phyloP scores from a whole-genome alignment of 2,329 filamentous ascomycete genomes.

The Botrytis fragariae region DNA sequence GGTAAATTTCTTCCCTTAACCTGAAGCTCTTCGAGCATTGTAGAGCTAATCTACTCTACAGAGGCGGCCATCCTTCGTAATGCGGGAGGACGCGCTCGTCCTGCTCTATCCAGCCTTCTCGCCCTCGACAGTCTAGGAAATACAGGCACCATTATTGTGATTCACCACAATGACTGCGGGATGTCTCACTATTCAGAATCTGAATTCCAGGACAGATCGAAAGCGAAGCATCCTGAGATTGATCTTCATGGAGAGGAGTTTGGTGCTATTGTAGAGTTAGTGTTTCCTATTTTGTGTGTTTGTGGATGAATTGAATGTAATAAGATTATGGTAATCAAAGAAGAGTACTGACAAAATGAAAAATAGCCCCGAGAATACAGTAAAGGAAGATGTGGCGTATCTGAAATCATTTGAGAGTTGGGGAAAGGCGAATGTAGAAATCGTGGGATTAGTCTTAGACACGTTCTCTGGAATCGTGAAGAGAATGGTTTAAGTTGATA shows the following conservation, averaged over 20 bases:
- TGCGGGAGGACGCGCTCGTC: conserved; percentile 21
- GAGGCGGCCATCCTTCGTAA: conserved; percentile 25
- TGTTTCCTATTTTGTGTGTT: background rate
- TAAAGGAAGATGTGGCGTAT: conserved; percentile 25
- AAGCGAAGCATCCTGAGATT: conserved; percentile 22
- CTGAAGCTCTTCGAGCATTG: no score
- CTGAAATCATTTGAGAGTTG: conserved; percentile 22
- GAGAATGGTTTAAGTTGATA: conserved; percentile 5
- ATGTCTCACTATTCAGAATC: conserved; percentile 22
- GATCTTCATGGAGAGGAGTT: conserved; percentile 16
- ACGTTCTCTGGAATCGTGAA: conserved; percentile 22
- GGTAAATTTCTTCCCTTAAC: background rate
- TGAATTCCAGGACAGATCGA: conserved; percentile 13
- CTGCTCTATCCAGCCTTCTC: conserved; percentile 18
- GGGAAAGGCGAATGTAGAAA: conserved; percentile 16
- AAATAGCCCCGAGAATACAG: conserved; percentile 22
- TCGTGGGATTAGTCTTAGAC: conserved; percentile 23
- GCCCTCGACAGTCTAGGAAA: conserved; percentile 18
- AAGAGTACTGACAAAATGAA: background rate
- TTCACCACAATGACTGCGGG: conserved; percentile 27
- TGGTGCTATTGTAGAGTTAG: conserved; percentile 23
- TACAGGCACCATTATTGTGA: conserved; percentile 21
- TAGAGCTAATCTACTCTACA: background rate
- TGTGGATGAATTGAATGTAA: no score
- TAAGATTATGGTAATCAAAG: background rate